Conservation (phyloP, 2,329 filamentous ascomycete species). For the Neoscytalidium dimidiatum region DNA sequence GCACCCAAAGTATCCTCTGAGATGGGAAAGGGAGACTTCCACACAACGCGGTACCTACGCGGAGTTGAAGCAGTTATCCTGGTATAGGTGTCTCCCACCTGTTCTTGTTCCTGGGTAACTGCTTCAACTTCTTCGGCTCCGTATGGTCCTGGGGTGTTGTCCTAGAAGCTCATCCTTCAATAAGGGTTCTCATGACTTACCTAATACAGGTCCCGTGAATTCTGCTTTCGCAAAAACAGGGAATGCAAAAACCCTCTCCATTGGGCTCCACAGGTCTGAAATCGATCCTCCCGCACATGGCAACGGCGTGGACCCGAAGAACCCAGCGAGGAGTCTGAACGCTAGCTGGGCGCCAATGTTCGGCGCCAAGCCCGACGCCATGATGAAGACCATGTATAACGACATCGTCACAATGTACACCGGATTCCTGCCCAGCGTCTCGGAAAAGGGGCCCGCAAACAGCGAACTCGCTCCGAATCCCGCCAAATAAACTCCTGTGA, state of each 20-base stretch:
- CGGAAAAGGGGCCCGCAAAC: constrained; percentile 45
- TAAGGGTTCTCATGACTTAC: no score
- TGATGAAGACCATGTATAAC: constrained; percentile 52
- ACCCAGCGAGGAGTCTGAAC: constrained; percentile 53
- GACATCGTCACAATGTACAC: constrained; percentile 51
- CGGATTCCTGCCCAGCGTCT: constrained; percentile 46
- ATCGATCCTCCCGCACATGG: constrained; percentile 50
- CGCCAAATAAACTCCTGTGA: constrained; percentile 30
- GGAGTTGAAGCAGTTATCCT: no score
- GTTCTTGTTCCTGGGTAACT: no score
- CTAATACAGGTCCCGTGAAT: constrained; percentile 36
- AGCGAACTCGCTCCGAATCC: constrained; percentile 51
- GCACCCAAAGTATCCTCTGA: no score
- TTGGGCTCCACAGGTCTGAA: constrained; percentile 49
- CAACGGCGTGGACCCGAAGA: constrained; percentile 49
- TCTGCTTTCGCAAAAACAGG: constrained; percentile 52
- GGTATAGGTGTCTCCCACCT: no score
- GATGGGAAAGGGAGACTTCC: no score
- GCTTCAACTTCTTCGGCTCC: no score
- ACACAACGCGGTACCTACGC: no score
- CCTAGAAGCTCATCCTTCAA: no score
- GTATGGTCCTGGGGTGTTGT: no score
- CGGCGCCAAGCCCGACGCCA: constrained; percentile 50
- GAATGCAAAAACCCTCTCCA: constrained; percentile 53
- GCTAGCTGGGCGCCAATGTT: constrained; percentile 50